Evolutionary conservation across 2,329 filamentous ascomycete genomes (phyloP), one percentile per base, ranked within the genome.

Genomic region (Hypoxylon sp.): DNA sequence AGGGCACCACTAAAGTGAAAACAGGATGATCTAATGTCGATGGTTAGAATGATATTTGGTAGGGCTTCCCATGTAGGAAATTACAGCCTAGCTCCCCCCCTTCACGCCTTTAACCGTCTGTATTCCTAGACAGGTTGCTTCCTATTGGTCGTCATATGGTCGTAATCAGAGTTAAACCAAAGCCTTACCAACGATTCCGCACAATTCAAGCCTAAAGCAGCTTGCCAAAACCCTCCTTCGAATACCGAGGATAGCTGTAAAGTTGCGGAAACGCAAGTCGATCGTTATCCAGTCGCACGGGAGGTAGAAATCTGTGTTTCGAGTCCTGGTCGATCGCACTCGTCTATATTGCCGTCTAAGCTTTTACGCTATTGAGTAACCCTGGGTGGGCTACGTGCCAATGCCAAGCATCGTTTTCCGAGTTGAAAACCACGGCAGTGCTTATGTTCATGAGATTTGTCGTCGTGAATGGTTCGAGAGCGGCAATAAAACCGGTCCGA

Each of bases 21-120:
- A 11, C 6, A 30, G 21, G 8, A 23, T 11, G 21, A 48, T 9
- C 14, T 52, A 41, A 14, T 23, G 45, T 29, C 32, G 7, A 45
- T 29, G n/a, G 21, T 21, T 48, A 39, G 39, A 41, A 23, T 52
- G 29, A 56, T 48, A 62, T 62, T 62, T 19, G 34, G 45, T 6
- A 56, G 29, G 5, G 12, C n/a, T 29, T 39, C 12, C 47, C 29
- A 12, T 25, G 7, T 25, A 39, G 16, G 23, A 30, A 29, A 43
- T 51, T 25, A 37, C n/a, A 43, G 37, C 52, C 19, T 5, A 14
- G 37, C 30, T 19, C 52, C 23, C 29, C 12, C 30, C 25, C 53
- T 21, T 4, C 12, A 34, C 12, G 9, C 30, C 16, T 11, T 41
- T 11, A 21, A 41, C 37, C 37, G 7, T 41, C 16, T 21, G 16